Evolutionary conservation across 2,329 filamentous ascomycete species (phyloP).

Genomic region (Fusarium protoensiforme): DNA sequence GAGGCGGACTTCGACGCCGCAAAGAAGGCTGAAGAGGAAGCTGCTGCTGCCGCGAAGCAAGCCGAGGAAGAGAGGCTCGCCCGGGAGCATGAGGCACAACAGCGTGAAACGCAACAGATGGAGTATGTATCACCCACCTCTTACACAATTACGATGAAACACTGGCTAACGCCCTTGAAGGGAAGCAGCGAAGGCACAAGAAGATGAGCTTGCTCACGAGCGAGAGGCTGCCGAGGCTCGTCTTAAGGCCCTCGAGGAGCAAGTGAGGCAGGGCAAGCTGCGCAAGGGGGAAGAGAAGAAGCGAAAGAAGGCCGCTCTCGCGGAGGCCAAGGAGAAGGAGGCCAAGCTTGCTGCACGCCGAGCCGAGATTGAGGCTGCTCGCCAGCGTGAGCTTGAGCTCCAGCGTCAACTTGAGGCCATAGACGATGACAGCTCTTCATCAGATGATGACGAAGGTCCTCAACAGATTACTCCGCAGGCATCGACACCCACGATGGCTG

Average conservation of each 20-base stretch:
- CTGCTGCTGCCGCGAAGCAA: conserved; percentile 59
- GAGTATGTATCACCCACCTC: conserved; percentile 73
- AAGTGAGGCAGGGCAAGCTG: conserved; percentile 91
- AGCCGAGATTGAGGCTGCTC: conserved; percentile 91
- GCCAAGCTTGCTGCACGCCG: conserved; percentile 83
- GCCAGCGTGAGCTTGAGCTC: conserved; percentile 89
- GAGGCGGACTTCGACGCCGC: conserved; percentile 68
- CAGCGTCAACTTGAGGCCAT: conserved; percentile 84
- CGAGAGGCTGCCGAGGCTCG: conserved; percentile 84
- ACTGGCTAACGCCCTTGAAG: conserved; percentile 59
- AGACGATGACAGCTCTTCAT: conserved; percentile 79
- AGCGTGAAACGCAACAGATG: conserved; percentile 77
- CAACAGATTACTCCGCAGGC: conserved; percentile 74
- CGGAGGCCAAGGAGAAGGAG: conserved; percentile 90
- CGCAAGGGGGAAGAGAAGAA: conserved; percentile 98
- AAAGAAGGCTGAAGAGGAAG: conserved; percentile 67
- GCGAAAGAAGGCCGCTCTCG: conserved; percentile 86
- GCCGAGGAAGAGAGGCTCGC: conserved; percentile 74
- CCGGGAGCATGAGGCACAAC: conserved; percentile 80
- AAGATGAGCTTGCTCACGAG: conserved; percentile 83
- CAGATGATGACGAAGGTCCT: conserved; percentile 83
- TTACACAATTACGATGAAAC: background rate
- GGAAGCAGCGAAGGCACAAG: conserved; percentile 77
- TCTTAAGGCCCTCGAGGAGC: conserved; percentile 89
- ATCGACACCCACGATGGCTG: conserved; percentile 66